Conservation (phyloP, 2,329 filamentous ascomycete genomes). For the Phaeosphaeria sp. region DNA sequence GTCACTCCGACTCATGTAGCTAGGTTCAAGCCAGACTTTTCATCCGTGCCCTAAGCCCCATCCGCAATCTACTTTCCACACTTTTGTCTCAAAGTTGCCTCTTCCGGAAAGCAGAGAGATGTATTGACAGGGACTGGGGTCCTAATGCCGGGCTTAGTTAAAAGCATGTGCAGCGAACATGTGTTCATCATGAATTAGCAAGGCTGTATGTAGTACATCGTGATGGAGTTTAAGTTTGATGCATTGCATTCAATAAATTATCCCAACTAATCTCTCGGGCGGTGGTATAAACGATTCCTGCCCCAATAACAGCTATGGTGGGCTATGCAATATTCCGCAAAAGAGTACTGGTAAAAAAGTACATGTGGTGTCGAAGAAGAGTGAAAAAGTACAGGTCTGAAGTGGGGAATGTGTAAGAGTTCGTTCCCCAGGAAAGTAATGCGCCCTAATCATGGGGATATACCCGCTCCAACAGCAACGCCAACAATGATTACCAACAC, state of each 20-base stretch:
- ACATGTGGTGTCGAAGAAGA: not conserved
- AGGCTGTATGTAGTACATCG: too few relatives aligned
- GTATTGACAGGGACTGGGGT: constrained; percentile 8
- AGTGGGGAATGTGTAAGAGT: not conserved
- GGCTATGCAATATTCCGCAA: not conserved
- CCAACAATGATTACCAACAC: not conserved
- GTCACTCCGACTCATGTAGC: not conserved
- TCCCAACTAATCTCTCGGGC: not conserved
- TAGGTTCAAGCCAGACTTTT: not conserved
- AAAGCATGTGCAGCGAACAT: not conserved
- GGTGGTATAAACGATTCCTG: not conserved
- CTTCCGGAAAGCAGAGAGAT: constrained; percentile 5
- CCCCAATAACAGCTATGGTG: not conserved
- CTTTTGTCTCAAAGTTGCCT: constrained; percentile 2
- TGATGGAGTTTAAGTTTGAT: too few relatives aligned
- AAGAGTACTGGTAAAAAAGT: not conserved
- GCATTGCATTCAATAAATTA: not conserved
- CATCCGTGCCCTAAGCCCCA: constrained; percentile 21
- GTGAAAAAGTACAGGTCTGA: not conserved
- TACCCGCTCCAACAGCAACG: not conserved
- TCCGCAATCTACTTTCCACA: constrained; percentile 16
- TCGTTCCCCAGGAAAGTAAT: not conserved
- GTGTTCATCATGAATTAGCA: not conserved
- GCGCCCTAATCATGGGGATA: not conserved
- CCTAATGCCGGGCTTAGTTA: not conserved